phyloP scores from a whole-genome alignment of 805 yeast species.

The Candida glaebosa region DNA sequence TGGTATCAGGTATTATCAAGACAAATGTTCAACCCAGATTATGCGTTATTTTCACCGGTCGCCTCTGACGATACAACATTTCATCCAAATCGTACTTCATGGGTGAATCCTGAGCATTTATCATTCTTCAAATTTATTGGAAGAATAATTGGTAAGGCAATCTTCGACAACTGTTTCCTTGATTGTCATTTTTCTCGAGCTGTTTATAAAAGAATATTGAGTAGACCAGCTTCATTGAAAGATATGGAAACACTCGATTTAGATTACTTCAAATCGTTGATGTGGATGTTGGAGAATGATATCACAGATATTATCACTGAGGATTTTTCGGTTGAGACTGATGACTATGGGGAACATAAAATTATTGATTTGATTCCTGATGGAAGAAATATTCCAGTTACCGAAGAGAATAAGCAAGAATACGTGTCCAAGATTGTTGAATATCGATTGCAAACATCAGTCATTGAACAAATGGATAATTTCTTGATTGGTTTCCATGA shows the following conservation, averaged over 20 bases:
- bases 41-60: constrained; percentile 87
- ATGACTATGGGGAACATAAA: constrained; percentile 89
- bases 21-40: constrained; percentile 95
- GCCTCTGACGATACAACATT: constrained; percentile 90
- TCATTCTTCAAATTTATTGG: constrained; percentile 95
- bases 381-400: constrained; percentile 82
- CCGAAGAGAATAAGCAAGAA: constrained; percentile 86
- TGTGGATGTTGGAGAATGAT: constrained; percentile 97
- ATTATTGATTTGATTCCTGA: constrained; percentile 75
- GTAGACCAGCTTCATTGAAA: constrained; percentile 75
- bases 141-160: constrained; percentile 89
- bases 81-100: constrained; percentile 91
- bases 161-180: constrained; percentile 76
- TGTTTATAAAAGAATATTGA: constrained; percentile 83
- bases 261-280: constrained; percentile 85
- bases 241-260: constrained; percentile 94
- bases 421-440: constrained; percentile 85
- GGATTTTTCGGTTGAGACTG: constrained; percentile 89
- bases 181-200: constrained; percentile 96
- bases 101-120: constrained; percentile 89
- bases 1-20: constrained; percentile 94
- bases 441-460: constrained; percentile 77
- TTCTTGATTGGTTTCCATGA: constrained; percentile 87
- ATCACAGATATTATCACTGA: constrained; percentile 94
- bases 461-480: constrained; percentile 81